Evolutionary conservation across 1,284 basidiomycete species (phyloP), one percentile per base, ranked within the genome.

Genomic region (Microbotryum silenes-acaulis): DNA sequence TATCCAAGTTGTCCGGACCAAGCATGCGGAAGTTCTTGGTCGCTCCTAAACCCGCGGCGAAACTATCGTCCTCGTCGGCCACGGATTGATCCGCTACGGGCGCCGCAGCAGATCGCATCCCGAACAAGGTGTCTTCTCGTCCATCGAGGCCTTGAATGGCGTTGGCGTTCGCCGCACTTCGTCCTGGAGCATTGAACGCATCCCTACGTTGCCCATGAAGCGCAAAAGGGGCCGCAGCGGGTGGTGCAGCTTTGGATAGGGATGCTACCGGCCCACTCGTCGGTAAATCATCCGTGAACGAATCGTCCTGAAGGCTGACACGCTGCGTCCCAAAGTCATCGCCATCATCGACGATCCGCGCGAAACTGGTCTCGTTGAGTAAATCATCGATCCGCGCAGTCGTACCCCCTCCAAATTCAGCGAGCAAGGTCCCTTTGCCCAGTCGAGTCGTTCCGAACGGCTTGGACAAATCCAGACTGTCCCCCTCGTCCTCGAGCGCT

Each of bases 381-480:
- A 68, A 33, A 7, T 64, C 67, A 23, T 68, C 67, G 60, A 70
- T 72, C 66, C 74, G 75, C 37, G 64, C 68, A 52, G 76, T 77
- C 48, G 62, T 63, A 6, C 72, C 71, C 0, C 76, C 76, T 4
- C 75, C 75, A 73, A 76, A 77, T 61, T 77, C 75, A 37, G 59
- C 63, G 29, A 66, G 55, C 25, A 42, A 18, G 12, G 37, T 42
- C 3, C 37, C 37, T 18, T 42, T 42, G 3, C 37, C 37, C 37
- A 42, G 1, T 42, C 37, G 37, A 20, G 37, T 23, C 29, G 21
- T n/a, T 12, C n/a, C 23, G 23, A 12, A 31, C 21, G 3, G 12
- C 29, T 45, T 21, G 52, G 37, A 42, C 42, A 23, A 46, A 21
- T 23, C 37, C 14, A 42, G 12, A 18, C 37, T 42, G 16, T 42